These are phyloP conservation scores for Sanghuangporus baumii DNA, from an alignment of 1,284 basidiomycete genomes.

Conservation along the genomic window DNA sequence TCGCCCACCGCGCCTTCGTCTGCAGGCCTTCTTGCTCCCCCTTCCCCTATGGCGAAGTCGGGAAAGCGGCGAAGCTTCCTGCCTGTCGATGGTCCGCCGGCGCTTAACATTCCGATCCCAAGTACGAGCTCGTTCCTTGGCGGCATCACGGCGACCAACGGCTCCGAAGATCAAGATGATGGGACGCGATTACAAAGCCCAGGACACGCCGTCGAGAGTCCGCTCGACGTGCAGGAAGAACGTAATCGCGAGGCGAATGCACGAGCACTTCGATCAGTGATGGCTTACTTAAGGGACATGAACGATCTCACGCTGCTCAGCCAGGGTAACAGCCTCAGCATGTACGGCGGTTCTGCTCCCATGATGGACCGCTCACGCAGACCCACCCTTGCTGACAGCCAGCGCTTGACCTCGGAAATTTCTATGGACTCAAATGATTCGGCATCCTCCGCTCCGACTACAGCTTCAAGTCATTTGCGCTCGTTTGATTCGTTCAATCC, in stretches of 20 bases:
- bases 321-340: constrained; percentile 46
- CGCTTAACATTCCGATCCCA: constrained; percentile 50
- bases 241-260: constrained; percentile 63
- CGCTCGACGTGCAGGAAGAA: constrained; percentile 53
- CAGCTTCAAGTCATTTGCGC: constrained; percentile 49
- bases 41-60: constrained; percentile 42
- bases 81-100: constrained; percentile 60
- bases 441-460: constrained; percentile 26
- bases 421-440: constrained; percentile 26
- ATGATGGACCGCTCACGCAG: constrained; percentile 51
- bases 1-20: constrained; percentile 24
- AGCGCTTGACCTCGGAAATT: constrained; percentile 45
- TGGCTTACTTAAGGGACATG: constrained; percentile 94
- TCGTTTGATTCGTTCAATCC: constrained; percentile 54
- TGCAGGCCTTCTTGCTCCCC: constrained; percentile 43
- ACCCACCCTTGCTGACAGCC: constrained; percentile 55
- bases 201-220: constrained; percentile 38
- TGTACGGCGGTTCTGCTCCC: constrained; percentile 44
- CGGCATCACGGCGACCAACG: constrained; percentile 42
- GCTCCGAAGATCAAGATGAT: constrained; percentile 35
- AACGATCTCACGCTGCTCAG: constrained; percentile 70
- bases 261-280: constrained; percentile 79
- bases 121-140: constrained; percentile 58
- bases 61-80: constrained; percentile 81
- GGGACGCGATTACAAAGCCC: constrained; percentile 30